These are phyloP conservation scores for Plantago major DNA, from an alignment of 257 asterid species.

Conservation along the genomic window DNA sequence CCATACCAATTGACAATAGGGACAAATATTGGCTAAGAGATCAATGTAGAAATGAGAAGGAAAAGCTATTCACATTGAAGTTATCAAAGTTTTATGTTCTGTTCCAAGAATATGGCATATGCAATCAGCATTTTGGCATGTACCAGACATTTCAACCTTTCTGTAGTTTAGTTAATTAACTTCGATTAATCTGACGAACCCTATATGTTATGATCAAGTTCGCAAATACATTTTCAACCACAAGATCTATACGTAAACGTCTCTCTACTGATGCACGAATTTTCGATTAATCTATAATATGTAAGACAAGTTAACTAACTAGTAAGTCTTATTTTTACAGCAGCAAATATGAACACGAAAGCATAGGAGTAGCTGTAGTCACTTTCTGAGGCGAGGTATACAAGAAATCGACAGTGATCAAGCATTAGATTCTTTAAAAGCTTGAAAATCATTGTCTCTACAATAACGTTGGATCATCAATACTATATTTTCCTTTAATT, in stretches of 20 bases:
- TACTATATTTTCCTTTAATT: background rate
- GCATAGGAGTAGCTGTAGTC: constrained; percentile 16
- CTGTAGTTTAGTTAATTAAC: background rate
- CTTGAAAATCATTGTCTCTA: background rate
- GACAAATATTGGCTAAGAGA: background rate
- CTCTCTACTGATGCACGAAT: too few species aligned
- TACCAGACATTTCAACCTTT: background rate
- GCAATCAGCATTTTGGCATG: background rate
- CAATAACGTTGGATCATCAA: too few species aligned
- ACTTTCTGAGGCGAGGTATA: constrained; percentile 17
- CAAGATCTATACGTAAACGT: too few species aligned
- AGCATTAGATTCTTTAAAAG: constrained; percentile 4
- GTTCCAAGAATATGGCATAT: constrained; percentile 1
- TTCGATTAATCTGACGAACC: too few species aligned
- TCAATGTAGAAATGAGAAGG: constrained; percentile 2
- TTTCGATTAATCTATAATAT: too few species aligned
- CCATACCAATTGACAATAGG: background rate
- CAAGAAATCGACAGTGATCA: constrained; percentile 4
- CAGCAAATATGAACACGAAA: background rate
- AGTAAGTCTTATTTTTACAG: background rate
- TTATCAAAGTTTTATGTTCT: background rate
- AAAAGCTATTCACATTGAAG: background rate
- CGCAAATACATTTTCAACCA: too few species aligned
- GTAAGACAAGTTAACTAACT: too few species aligned
- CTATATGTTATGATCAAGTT: too few species aligned